Conservation (phyloP, 306 rosid species). For the Prinsepia uniflora region DNA sequence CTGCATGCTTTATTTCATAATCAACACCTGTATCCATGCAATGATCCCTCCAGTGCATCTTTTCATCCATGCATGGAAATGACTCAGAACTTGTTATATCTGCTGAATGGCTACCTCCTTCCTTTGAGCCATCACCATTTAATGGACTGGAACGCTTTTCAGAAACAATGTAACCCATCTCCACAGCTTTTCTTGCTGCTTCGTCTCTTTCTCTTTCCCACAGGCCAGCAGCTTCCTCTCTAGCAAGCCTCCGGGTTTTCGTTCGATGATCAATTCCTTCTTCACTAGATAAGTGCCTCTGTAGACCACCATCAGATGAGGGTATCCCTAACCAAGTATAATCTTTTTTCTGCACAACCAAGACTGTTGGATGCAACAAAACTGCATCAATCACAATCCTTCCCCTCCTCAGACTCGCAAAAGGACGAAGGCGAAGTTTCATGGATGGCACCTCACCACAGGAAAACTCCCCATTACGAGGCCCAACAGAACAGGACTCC, state of each 20-base stretch:
- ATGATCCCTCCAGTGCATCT: conserved; percentile 56
- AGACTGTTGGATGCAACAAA: conserved; percentile 57
- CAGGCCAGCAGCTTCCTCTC: conserved; percentile 56
- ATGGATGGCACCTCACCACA: conserved; percentile 75
- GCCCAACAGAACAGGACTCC: conserved; percentile 81
- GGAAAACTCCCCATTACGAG: conserved; percentile 73
- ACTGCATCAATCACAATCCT: conserved; percentile 84
- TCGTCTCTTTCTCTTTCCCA: conserved; percentile 60
- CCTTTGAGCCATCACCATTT: conserved; percentile 38
- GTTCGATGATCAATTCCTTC: conserved; percentile 77
- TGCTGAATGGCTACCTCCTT: conserved; percentile 29
- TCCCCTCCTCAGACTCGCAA: conserved; percentile 82
- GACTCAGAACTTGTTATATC: conserved; percentile 32
- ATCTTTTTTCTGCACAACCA: conserved; percentile 80
- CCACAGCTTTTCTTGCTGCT: conserved; percentile 69
- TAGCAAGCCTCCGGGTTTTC: conserved; percentile 55
- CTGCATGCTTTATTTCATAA: conserved; percentile 73
- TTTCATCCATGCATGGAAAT: conserved; percentile 57
- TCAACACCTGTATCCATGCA: conserved; percentile 76
- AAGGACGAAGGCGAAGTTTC: conserved; percentile 65
- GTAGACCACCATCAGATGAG: conserved; percentile 35
- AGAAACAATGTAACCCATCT: conserved; percentile 63
- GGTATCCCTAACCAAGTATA: conserved; percentile 91
- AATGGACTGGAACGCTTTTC: conserved; percentile 39
- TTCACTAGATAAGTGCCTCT: conserved; percentile 51